phyloP scores from a whole-genome alignment of 1,284 basidiomycete genomes.

The Ustilago xerochloae region DNA sequence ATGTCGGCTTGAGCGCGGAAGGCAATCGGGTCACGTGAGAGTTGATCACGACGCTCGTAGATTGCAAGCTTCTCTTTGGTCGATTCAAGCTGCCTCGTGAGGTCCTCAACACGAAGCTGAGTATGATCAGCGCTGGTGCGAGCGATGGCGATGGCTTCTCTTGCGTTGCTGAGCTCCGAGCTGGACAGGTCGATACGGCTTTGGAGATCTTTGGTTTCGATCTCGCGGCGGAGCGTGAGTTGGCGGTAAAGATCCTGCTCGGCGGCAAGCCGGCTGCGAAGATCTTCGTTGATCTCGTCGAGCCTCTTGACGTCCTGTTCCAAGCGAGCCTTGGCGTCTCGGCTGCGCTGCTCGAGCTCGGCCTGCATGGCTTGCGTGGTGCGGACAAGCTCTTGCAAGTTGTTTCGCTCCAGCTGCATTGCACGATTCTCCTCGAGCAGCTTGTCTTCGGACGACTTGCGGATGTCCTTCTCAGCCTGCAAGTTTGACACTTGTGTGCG shows the following conservation, averaged over 20 bases:
- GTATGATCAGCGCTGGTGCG: constrained; percentile 84
- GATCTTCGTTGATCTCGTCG: constrained; percentile 74
- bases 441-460: constrained; percentile 47
- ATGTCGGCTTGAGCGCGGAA: constrained; percentile 36
- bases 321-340: constrained; percentile 81
- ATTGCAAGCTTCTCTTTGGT: constrained; percentile 85
- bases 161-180: constrained; percentile 77
- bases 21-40: constrained; percentile 38
- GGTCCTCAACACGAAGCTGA: constrained; percentile 79
- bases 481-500: constrained; percentile 86
- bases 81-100: constrained; percentile 78
- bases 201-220: constrained; percentile 82
- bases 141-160: constrained; percentile 79
- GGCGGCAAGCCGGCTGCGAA: constrained; percentile 79
- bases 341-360: constrained; percentile 83
- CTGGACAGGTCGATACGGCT: constrained; percentile 79
- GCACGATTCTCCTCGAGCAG: constrained; percentile 85
- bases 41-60: constrained; percentile 77
- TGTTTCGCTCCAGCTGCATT: constrained; percentile 81
- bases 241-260: constrained; percentile 83
- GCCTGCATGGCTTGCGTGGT: constrained; percentile 89
- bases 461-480: constrained; percentile 82
- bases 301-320: constrained; percentile 83
- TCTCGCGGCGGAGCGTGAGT: constrained; percentile 79
- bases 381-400: constrained; percentile 84